Evolutionary conservation across 441 rosid genomes (phyloP).

Genomic region (Populus hybrid): DNA sequence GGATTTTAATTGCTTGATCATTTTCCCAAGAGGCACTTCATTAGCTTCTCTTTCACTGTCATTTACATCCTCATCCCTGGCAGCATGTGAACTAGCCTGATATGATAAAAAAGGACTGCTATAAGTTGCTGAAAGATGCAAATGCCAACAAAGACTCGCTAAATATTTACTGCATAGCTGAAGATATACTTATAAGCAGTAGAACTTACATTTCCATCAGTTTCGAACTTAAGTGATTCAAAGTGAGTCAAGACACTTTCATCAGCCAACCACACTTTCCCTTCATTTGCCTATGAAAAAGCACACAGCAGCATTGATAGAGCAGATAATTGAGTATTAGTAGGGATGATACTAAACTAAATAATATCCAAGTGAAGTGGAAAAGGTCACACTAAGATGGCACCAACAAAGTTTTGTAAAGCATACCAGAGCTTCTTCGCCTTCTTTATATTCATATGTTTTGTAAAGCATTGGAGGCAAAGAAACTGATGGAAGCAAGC

Average conservation of each 20-base stretch:
- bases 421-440: conserved; percentile 56
- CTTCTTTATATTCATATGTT: conserved; percentile 56
- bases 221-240: conserved; percentile 63
- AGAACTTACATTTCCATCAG: conserved; percentile 55
- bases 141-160: conserved; percentile 13
- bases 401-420: conserved; percentile 5
- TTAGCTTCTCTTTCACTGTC: conserved; percentile 72
- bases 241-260: conserved; percentile 72
- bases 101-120: conserved; percentile 13
- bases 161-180: conserved; percentile 6
- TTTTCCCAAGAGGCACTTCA: conserved; percentile 82
- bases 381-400: not conserved
- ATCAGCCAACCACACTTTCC: conserved; percentile 86
- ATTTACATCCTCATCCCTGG: conserved; percentile 47
- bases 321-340: conserved; percentile 1
- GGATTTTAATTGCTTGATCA: conserved; percentile 70
- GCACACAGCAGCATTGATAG: conserved; percentile 16
- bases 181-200: conserved; percentile 16
- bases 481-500: conserved; percentile 37
- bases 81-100: conserved; percentile 53
- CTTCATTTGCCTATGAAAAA: conserved; percentile 52
- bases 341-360: not conserved
- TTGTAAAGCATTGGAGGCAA: conserved; percentile 75
- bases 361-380: not conserved
- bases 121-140: conserved; percentile 26